Percentiles rank a stretch among this genome's conserved stretches.
phyloP scores from a whole-genome alignment of 192 early-diverging fungal genomes.

The Coemansia sp. region DNA sequence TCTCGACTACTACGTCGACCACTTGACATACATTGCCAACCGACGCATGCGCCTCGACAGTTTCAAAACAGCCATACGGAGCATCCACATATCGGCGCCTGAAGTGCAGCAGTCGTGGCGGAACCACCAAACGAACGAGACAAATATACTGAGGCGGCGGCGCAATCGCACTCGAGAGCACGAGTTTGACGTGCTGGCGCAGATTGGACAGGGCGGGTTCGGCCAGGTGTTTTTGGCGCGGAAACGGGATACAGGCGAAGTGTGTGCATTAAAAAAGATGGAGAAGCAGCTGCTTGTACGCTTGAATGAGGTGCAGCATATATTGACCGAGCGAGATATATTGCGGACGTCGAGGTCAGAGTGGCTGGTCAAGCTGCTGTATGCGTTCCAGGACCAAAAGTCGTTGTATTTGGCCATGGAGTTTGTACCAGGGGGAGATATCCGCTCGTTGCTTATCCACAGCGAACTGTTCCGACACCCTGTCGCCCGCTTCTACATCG shows the following conservation, averaged over 20 bases:
- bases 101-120: constrained; percentile 46
- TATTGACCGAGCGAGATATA: constrained; percentile 74
- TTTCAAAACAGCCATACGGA: constrained; percentile 55
- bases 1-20: constrained; percentile 79
- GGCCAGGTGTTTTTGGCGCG: constrained; percentile 73
- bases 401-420: constrained; percentile 75
- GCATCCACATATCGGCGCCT: constrained; percentile 35
- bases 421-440: constrained; percentile 67
- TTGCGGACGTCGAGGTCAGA: constrained; percentile 61
- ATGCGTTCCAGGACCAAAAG: constrained; percentile 80
- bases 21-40: constrained; percentile 74
- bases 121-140: constrained; percentile 55
- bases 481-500: constrained; percentile 81
- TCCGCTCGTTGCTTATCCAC: constrained; percentile 73
- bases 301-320: constrained; percentile 71
- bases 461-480: constrained; percentile 70
- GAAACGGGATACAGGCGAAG: constrained; percentile 67
- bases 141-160: constrained; percentile 60
- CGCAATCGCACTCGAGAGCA: constrained; percentile 64
- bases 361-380: constrained; percentile 89
- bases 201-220: constrained; percentile 79
- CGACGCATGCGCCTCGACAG: constrained; percentile 57
- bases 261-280: constrained; percentile 78
- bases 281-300: constrained; percentile 61
- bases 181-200: constrained; percentile 66